Conservation (phyloP, 2,329 filamentous ascomycete species). For the Fusarium cicatricum region DNA sequence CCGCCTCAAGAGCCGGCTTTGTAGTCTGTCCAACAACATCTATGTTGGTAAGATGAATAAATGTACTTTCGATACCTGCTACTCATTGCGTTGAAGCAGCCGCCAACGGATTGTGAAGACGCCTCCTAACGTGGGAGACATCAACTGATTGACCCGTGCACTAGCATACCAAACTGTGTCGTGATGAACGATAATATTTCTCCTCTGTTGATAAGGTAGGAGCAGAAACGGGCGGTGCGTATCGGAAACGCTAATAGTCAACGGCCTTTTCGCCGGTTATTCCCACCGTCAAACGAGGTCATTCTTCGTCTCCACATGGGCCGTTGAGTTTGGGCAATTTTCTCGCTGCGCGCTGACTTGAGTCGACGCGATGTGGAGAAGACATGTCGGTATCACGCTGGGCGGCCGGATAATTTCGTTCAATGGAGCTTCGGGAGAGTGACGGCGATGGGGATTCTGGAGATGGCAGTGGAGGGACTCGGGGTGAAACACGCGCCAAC, state of each 20-base stretch:
- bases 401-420: constrained; percentile 27
- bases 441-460: constrained; percentile 33
- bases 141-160: background rate
- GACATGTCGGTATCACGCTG: constrained; percentile 10
- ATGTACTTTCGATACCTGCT: too few species aligned
- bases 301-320: constrained; percentile 13
- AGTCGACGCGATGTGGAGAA: constrained; percentile 39
- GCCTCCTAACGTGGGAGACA: background rate
- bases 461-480: constrained; percentile 23
- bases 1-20: background rate
- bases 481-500: constrained; percentile 35
- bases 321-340: constrained; percentile 19
- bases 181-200: too few species aligned
- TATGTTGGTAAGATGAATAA: too few species aligned
- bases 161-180: background rate
- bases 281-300: constrained; percentile 14
- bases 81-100: too few species aligned
- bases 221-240: constrained; percentile 11
- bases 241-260: constrained; percentile 10
- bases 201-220: background rate
- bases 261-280: constrained; percentile 16
- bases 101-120: background rate
- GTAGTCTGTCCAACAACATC: background rate
- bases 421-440: constrained; percentile 33
- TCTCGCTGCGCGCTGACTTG: constrained; percentile 34